Evolutionary conservation across 805 yeast genomes (phyloP).

Genomic region (Zygosaccharomyces pseudorouxii): DNA sequence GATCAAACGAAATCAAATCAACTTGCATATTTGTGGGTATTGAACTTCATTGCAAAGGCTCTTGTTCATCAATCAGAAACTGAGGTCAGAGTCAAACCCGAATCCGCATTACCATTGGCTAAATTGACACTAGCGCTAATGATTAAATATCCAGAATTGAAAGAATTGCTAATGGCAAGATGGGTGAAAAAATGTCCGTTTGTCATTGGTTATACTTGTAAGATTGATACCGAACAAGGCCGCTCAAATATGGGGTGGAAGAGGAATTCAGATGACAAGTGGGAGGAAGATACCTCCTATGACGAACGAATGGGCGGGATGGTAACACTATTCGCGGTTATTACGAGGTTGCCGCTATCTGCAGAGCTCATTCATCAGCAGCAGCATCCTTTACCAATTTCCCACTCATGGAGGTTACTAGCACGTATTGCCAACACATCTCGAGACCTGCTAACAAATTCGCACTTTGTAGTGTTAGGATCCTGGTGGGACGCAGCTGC

Average conservation of each 20-base stretch:
- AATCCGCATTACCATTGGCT: slow-evolving; percentile 76
- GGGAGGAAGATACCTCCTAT: slow-evolving; percentile 60
- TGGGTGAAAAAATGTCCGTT: slow-evolving; percentile 88
- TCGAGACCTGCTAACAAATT: slow-evolving; percentile 47
- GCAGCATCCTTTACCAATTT: slow-evolving; percentile 53
- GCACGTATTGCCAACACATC: slow-evolving; percentile 66
- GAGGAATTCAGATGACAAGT: slow-evolving; percentile 39
- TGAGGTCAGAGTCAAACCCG: slow-evolving; percentile 76
- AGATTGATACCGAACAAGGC: slow-evolving; percentile 77
- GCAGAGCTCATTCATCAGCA: slow-evolving; percentile 26
- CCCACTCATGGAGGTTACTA: slow-evolving; percentile 63
- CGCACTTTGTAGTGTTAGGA: slow-evolving; percentile 66
- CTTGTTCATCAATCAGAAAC: slow-evolving; percentile 88
- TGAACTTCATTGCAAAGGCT: slow-evolving; percentile 81
- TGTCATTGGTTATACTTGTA: slow-evolving; percentile 74
- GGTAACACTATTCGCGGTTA: slow-evolving; percentile 69
- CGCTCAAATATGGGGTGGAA: slow-evolving; percentile 86
- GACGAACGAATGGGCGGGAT: slow-evolving; percentile 88
- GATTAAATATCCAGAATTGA: slow-evolving; percentile 41
- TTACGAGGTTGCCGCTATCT: slow-evolving; percentile 50
- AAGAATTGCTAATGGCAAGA: slow-evolving; percentile 55
- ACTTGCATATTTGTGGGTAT: slow-evolving; percentile 62
- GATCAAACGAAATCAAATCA: slow-evolving; percentile 44
- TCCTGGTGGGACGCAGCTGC: slow-evolving; percentile 94
- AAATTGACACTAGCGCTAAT: slow-evolving; percentile 54